Evolutionary conservation across 208 protist genomes (phyloP), one percentile per base, ranked within the genome.

Genomic region (Acanthamoeba lenticulata): DNA sequence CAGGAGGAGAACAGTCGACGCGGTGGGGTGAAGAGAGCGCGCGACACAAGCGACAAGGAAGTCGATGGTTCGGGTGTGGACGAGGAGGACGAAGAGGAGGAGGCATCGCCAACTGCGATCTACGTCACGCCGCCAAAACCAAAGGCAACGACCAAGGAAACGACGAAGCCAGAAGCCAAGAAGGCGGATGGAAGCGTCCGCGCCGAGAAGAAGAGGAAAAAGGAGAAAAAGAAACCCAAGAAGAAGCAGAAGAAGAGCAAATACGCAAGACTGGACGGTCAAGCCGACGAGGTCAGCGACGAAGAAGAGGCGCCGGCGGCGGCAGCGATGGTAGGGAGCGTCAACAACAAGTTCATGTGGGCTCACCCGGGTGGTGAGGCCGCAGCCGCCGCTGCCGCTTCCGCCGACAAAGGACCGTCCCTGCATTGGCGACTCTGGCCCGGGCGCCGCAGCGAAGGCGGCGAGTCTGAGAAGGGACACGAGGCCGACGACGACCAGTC

Each of bases 311-410:
- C 40, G 29, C 24, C 32, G 69, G 17, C 32, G 24, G 40, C 21
- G 42, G 7, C 40, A 2, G 34, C 44, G 42, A 42, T 21, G 77
- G 47, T 86, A 36, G 77, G 44, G 19, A 86, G 77, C 19, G 77
- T 86, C 2, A 86, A 86, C 34, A 52, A 52, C 77, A 47, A 86
- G 44, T 86, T 86, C 47, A 60, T 9, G 47, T 34, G 77, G 40
- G 40, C 36, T 1, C 77, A 86, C 15, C n/a, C 21, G 40, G 34
- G 42, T 15, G 9, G 52, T n/a, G 17, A 60, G 52, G 52, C 52
- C 52, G n/a, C n/a, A n/a, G n/a, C n/a, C n/a, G n/a, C n/a, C n/a
- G n/a, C n/a, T n/a, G n/a, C n/a, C n/a, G n/a, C n/a, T n/a, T n/a
- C n/a, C 52, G 27, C 3, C 52, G 52, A 60, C 52, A 60, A 60